Percentiles rank a stretch among this genome's conserved stretches.
These are phyloP conservation scores for Smittium mucronatum DNA, from an alignment of 371 early-diverging fungal species.

Conservation along the genomic window DNA sequence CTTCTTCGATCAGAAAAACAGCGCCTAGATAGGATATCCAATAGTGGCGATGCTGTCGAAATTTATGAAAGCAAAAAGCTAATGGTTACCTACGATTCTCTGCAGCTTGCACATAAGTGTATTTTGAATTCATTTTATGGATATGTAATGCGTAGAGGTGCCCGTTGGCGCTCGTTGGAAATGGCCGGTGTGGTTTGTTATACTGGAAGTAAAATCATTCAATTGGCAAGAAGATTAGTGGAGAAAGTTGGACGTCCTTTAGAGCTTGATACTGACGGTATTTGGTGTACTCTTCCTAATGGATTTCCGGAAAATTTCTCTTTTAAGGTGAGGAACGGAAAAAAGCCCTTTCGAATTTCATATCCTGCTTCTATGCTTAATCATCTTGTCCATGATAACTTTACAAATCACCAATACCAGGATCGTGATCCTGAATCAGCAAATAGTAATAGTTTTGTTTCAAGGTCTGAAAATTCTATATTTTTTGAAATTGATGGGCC, in stretches of 20 bases:
- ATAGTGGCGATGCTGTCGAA: slow-evolving; percentile 42
- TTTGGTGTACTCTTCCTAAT: slow-evolving; percentile 96
- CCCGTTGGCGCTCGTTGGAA: slow-evolving; percentile 99
- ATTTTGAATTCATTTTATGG: slow-evolving; percentile 99
- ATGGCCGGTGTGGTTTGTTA: slow-evolving; percentile 99
- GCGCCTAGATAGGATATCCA: slow-evolving; percentile 55
- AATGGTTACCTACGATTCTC: slow-evolving; percentile 90
- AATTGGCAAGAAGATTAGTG: slow-evolving; percentile 84
- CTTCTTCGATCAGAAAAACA: slow-evolving; percentile 83
- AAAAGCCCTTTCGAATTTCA: slow-evolving; percentile 60
- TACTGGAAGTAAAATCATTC: slow-evolving; percentile 95
- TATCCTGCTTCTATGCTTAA: slow-evolving; percentile 98
- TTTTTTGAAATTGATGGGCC: slow-evolving; percentile 99
- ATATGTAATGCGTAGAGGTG: slow-evolving; percentile 99
- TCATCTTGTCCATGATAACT: slow-evolving; percentile 89
- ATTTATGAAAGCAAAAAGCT: slow-evolving; percentile 83
- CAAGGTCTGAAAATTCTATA: slow-evolving; percentile 86
- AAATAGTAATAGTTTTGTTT: slow-evolving; percentile 46
- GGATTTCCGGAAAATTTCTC: slow-evolving; percentile 86
- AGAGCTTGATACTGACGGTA: slow-evolving; percentile 99
- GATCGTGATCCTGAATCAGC: slow-evolving; percentile 40
- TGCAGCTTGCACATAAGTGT: slow-evolving; percentile 98
- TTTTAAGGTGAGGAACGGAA: slow-evolving; percentile 67
- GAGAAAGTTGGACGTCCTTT: slow-evolving; percentile 94
- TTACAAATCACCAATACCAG: slow-evolving; percentile 98